Base-by-base conservation (phyloP, 306 rosid genomes). In the Amphicarpaea edgeworthii region DNA sequence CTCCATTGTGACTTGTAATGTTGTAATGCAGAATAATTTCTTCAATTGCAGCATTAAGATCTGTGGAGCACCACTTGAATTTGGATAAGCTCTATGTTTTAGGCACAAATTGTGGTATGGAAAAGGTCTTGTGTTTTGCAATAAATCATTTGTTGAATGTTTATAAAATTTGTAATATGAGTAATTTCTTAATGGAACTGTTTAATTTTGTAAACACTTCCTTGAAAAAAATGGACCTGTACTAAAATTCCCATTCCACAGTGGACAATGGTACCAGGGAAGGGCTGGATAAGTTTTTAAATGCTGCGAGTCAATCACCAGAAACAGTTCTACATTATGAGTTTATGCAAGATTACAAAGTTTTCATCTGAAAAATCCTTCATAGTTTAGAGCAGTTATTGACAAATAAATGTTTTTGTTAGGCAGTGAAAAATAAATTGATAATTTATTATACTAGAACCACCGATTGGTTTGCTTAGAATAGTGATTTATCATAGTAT, bases 331-430 rank as follows among this genome's bases (percentile, higher is more conserved):
- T 95, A 54, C 98, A 95, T 83, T 95, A 95, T 0, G 98, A 95
- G 84, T 95, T 95, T 85, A 95, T 92, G 98, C 98, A 95, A 87
- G 98, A 95, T 82, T 95, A 92, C 85, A 92, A 95, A 97, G 97
- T 94, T 82, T 70, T 72, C 81, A 66, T 20, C 50, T 72, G 17
- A 47, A 77, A 49, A 16, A 5, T 57, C 68, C 32, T 21, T 57
- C 81, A 12, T 67, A n/a, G 34, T 23, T 16, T 14, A 21, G 67
- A 37, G 68, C 12, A 63, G 28, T 50, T 70, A 51, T 38, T 42
- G 54, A 54, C 34, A 2, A 6, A 28, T 60, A 15, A 12, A 15
- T 24, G 40, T 24, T 76, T 67, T 66, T 24, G 6, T 53, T 15
- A 20, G 74, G 54, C 8, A 40, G 12, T 64, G 16, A 58, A 70